A percentile compares a stretch with the other conserved stretches of the same genome.
Evolutionary conservation across 2,329 filamentous ascomycete genomes (phyloP).

Genomic region (Penicillium polonicum): DNA sequence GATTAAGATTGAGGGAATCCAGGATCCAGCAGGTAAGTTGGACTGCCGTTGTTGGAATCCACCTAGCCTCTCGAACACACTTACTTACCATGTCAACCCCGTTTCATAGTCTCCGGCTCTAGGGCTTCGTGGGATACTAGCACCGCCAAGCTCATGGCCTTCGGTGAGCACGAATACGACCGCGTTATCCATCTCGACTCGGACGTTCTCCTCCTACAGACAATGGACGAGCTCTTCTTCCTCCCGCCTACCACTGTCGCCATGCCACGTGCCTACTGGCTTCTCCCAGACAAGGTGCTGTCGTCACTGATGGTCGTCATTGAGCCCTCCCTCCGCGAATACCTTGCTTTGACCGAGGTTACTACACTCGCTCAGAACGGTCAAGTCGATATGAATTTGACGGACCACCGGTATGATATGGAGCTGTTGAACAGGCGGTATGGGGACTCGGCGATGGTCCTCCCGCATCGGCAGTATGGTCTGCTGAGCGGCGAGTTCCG

Average conservation of each 20-base stretch:
- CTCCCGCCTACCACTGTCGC: conserved; percentile 61
- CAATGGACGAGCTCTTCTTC: conserved; percentile 70
- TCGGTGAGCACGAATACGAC: conserved; percentile 64
- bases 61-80: background rate
- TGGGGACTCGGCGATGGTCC: conserved; percentile 56
- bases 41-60: background rate
- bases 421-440: conserved; percentile 66
- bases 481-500: conserved; percentile 65
- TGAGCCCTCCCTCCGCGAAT: conserved; percentile 56
- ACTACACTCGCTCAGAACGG: conserved; percentile 29
- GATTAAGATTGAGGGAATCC: conserved; percentile 41
- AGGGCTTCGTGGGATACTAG: conserved; percentile 61
- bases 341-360: conserved; percentile 29
- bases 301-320: conserved; percentile 63
- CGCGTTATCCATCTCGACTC: conserved; percentile 61
- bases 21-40: conserved; percentile 24
- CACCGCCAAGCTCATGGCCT: conserved; percentile 67
- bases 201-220: conserved; percentile 61
- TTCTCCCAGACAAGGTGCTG: conserved; percentile 55
- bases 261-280: conserved; percentile 72
- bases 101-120: conserved; percentile 4
- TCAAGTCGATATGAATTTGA: conserved; percentile 26
- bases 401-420: conserved; percentile 57
- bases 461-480: conserved; percentile 64
- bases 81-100: background rate